Base-by-base conservation (phyloP, 75 land plant species). In the Chamaecyparis obtusa region DNA sequence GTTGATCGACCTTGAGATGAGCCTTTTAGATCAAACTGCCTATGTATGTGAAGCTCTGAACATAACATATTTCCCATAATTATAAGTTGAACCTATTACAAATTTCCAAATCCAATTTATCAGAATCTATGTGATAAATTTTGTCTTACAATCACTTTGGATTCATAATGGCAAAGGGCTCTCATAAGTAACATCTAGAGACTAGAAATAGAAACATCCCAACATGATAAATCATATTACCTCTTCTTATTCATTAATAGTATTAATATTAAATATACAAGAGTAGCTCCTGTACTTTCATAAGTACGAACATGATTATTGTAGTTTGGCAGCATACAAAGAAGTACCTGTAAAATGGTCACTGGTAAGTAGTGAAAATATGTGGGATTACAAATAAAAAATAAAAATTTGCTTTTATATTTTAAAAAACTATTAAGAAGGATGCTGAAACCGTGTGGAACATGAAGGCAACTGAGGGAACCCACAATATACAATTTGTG, bases 21-120 rank as follows among this genome's bases (percentile, higher is more conserved):
- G 16, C 98, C 98, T 88, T 96, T 96, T 2, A 96, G 89, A 67
- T 96, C 98, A 88, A 92, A 96, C 39, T 97, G 89, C 41, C 91
- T 89, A 85, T 96, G 98, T 60, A 96, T 96, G 75, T 89, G 96
- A 56, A 94, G 91, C 86, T 95, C 98, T 24, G 98, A 96, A 89
- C 97, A 94, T 86, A 96, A 96, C 90, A 95, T 87, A 86, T 97
- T 96, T 54, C 96, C 97, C 99, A 96, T 96, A 33, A 93, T 91
- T 80, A 94, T 86, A 72, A 94, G 93, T 11, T 94, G 94, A 19
- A 94, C 95, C 95, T 94, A 87, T 24, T 77, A 74, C 67, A 84
- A 51, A 56, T 84, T 16, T 21, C 85, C 67, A 21, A 84, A 16
- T 46, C 27, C 83, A 81, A 44, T 46, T 81, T 81, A n/a, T 81